Base-by-base conservation (phyloP, 805 yeast species). In the Yarrowia sp. region DNA sequence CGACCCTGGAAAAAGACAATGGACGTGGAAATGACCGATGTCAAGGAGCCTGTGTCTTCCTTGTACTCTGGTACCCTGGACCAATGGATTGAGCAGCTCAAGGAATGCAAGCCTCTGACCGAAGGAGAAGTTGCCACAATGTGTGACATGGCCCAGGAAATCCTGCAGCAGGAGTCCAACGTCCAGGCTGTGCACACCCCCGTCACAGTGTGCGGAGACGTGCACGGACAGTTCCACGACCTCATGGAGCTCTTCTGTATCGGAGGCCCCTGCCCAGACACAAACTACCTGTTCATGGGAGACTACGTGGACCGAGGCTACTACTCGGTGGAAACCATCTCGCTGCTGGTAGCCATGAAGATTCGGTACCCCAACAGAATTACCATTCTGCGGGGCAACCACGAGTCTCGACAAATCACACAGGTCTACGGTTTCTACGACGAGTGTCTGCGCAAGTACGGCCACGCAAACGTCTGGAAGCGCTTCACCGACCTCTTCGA, bases 341-440 rank as follows among this genome's bases (percentile, higher is more conserved):
- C 92, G 71, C 92, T 87, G 74, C 79, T 92, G 74, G 97, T 92
- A 66, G 92, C 96, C 63, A 89, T 92, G 96, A 92, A 92, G 78
- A 91, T 92, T 65, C 84, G 97, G 76, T 92, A 88, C 77, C 97
- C 97, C 65, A 88, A 86, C 74, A 85, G 97, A 81, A 89, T 92
- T 74, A 92, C 98, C n/a, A 91, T 92, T 68, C 83, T 92, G 74
- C 85, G 98, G 79, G 98, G 98, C 66, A 92, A 92, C 76, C 98
- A 92, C 78, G 98, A 92, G 78, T 88, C 95, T 38, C 87, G 98
- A 75, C 98, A 92, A 78, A 92, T 92, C 75, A 92, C 98, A 57
- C 98, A 92, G 78, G 97, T 92, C 65, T 92, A 92, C 75, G 97
- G 98, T 41, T 92, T 92, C 76, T 92, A 92, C 78, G 98, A 92